These are phyloP conservation scores for Wallacemonas sp. DNA, from an alignment of 208 protist species.

Conservation along the genomic window DNA sequence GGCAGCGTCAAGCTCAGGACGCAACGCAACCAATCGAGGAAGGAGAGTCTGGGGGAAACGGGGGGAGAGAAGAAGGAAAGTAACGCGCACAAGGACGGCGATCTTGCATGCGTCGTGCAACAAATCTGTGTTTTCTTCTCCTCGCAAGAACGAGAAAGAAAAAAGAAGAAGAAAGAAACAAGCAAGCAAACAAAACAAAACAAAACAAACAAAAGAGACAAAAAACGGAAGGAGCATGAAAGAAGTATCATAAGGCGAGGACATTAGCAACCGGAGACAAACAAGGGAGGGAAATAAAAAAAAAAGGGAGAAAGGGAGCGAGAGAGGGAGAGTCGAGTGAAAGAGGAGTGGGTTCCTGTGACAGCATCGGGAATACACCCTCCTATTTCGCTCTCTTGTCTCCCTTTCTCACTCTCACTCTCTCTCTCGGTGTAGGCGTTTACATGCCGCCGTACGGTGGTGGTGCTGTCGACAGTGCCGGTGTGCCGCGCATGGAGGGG, in stretches of 20 bases:
- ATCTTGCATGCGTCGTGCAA: no score
- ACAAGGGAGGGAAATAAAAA: slow-evolving; percentile 9
- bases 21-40: no score
- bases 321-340: slow-evolving; percentile 12
- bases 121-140: no score
- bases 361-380: no score
- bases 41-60: no score
- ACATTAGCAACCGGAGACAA: background rate
- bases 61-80: background rate
- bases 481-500: slow-evolving; percentile 36
- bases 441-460: slow-evolving; percentile 32
- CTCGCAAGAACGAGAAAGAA: background rate
- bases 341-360: background rate
- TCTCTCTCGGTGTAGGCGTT: background rate
- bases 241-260: background rate
- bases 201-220: background rate
- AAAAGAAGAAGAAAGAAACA: slow-evolving; percentile 7
- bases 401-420: background rate
- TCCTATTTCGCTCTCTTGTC: background rate
- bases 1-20: no score
- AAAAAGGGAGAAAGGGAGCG: slow-evolving; percentile 4
- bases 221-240: background rate
- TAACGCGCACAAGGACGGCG: background rate
- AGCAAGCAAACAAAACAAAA: slow-evolving; percentile 3
- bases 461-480: slow-evolving; percentile 27